Conservation (phyloP, 805 yeast genomes). For the Ogataea siamensis region DNA sequence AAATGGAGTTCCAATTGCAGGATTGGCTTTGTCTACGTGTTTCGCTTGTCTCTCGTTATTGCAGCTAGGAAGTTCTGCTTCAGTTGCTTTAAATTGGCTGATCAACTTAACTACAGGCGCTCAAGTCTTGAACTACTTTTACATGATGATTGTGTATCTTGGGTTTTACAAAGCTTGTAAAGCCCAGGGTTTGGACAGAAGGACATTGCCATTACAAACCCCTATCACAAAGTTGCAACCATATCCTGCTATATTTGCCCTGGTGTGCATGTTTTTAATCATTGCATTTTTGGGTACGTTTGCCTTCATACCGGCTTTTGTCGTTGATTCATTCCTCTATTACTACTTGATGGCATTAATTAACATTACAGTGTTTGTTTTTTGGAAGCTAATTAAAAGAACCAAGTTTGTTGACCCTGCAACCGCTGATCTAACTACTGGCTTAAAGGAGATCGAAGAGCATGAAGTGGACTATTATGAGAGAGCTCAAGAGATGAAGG, state of each 20-base stretch:
- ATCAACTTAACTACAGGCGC: constrained; percentile 32
- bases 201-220: constrained; percentile 44
- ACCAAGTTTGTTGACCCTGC: constrained; percentile 41
- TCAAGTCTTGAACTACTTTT: constrained; percentile 29
- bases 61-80: constrained; percentile 35
- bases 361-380: constrained; percentile 35
- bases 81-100: constrained; percentile 33
- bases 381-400: constrained; percentile 39
- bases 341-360: constrained; percentile 44
- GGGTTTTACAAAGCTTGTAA: constrained; percentile 62
- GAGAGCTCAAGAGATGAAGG: constrained; percentile 1
- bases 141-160: constrained; percentile 49
- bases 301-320: constrained; percentile 40
- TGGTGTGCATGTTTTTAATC: constrained; percentile 36
- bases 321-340: constrained; percentile 41
- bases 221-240: constrained; percentile 46
- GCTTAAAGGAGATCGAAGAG: constrained; percentile 47
- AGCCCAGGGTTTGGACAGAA: constrained; percentile 52
- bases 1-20: constrained; percentile 52
- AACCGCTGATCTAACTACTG: constrained; percentile 46
- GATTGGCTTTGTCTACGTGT: constrained; percentile 34
- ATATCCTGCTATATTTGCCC: constrained; percentile 28
- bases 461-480: constrained; percentile 40
- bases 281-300: constrained; percentile 39
- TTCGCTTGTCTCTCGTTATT: constrained; percentile 32